These are phyloP conservation scores for Beauveria sp. DNA, from an alignment of 2,329 filamentous ascomycete species.

Conservation along the genomic window DNA sequence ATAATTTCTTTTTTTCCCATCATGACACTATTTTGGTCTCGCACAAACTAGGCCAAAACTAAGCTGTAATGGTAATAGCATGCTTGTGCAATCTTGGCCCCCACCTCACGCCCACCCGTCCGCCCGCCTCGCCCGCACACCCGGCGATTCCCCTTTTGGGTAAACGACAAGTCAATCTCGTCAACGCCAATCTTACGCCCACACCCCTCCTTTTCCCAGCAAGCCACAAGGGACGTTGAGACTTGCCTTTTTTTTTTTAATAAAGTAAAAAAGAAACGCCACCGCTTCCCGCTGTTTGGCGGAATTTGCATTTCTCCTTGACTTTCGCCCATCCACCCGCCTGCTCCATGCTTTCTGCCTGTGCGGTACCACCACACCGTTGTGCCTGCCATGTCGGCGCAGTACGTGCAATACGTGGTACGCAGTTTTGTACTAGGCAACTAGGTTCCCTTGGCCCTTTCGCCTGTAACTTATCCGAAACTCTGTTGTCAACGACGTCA, in stretches of 20 bases:
- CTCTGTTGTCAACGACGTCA: neutral
- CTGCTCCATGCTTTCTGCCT: neutral
- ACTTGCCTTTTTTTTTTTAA: too few species aligned
- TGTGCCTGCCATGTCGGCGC: neutral
- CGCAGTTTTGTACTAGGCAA: too few species aligned
- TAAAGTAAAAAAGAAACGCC: neutral
- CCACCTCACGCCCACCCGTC: neutral
- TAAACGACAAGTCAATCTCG: neutral
- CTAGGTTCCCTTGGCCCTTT: neutral
- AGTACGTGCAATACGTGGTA: neutral
- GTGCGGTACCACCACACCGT: neutral
- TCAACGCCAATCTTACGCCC: neutral
- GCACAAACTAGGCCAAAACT: too few species aligned
- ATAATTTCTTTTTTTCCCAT: neutral
- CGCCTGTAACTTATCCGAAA: neutral
- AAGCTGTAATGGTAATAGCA: too few species aligned
- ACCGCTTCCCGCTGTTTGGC: constrained; percentile 7
- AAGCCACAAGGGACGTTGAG: neutral
- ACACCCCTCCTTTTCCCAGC: neutral
- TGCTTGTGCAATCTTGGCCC: neutral
- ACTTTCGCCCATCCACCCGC: neutral
- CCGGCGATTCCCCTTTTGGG: neutral
- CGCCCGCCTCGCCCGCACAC: neutral
- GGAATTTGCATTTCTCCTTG: constrained; percentile 3
- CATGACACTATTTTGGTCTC: neutral